Conservation (phyloP, 352 stramenopile species). For the Bremia lactucae region DNA sequence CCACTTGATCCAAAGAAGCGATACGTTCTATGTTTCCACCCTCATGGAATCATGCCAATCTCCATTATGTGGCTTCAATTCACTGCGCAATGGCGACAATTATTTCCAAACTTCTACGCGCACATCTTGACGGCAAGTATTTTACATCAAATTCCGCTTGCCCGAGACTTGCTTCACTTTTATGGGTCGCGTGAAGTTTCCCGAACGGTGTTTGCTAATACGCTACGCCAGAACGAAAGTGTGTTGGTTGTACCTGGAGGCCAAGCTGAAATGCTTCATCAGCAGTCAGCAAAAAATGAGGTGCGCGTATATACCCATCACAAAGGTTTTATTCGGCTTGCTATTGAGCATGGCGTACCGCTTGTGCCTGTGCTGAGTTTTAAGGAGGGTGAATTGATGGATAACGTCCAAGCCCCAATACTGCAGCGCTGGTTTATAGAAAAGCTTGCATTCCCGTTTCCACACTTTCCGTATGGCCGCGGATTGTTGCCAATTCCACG, state of each 20-base stretch:
- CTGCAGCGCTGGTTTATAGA: constrained; percentile 76
- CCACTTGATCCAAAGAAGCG: constrained; percentile 43
- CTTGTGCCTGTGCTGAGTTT: constrained; percentile 75
- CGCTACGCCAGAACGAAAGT: constrained; percentile 44
- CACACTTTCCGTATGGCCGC: constrained; percentile 69
- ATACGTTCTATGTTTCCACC: constrained; percentile 73
- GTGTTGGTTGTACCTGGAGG: constrained; percentile 71
- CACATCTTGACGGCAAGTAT: constrained; percentile 67
- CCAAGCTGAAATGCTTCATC: constrained; percentile 75
- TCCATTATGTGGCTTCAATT: constrained; percentile 77
- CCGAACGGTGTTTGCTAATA: constrained; percentile 37
- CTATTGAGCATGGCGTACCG: constrained; percentile 60
- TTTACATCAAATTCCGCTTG: constrained; percentile 68
- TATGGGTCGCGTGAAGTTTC: constrained; percentile 71
- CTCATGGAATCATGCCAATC: constrained; percentile 68
- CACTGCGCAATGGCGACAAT: constrained; percentile 43
- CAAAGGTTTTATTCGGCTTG: constrained; percentile 71
- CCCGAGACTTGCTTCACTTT: constrained; percentile 65
- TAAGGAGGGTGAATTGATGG: constrained; percentile 72
- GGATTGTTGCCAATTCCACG: constrained; percentile 55
- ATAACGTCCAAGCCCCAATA: constrained; percentile 64
- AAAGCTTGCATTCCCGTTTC: constrained; percentile 66
- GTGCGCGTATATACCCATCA: constrained; percentile 67
- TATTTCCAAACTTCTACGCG: constrained; percentile 60
- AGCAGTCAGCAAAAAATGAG: constrained; percentile 43